Base-by-base conservation (phyloP, 2,329 filamentous ascomycete genomes). In the Botrytis paeoniae region DNA sequence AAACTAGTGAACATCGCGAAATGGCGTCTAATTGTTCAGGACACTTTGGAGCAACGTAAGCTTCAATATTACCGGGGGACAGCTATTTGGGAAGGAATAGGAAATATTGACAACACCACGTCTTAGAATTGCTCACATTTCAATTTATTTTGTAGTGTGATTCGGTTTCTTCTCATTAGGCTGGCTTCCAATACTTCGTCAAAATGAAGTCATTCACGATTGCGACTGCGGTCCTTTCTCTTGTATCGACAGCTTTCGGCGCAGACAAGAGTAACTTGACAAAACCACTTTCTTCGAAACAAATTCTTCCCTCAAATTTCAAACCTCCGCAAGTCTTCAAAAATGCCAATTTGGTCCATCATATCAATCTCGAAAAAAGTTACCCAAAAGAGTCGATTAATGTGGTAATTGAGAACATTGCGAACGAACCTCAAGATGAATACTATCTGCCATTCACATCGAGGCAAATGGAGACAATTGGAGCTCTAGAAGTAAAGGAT, bases 361-460 rank as follows among this genome's bases (percentile, higher is more conserved):
- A 92, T 76, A 91, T 97, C 80, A 97, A 97, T 77, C 84, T 98
- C 73, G 95, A 98, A 84, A 98, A 98, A 86, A 93, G 90, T 78
- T 98, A 96, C 80, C 90, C 91, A 72, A 91, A 94, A 81, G 95
- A 98, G 83, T 92, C 91, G 22, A 89, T 98, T 86, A 98, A 98
- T 84, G 91, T 97, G n/a, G 87, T 97, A 69, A 89, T 99, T 76
- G 92, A 98, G 85, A 99, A 99, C 82, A 86, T 93, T 77, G 93
- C 92, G 80, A 87, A 88, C 75, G 85, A 91, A 77, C 88, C 94
- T 29, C 95, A 98, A 81, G 89, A 90, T 81, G 92, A 97, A 83
- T 99, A 99, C 87, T 98, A 92, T 83, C 80, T 99, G 70, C 93
- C 95, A 5, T 97, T 99, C 81, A 91, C 93, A 73, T 86, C 91